phyloP scores from a whole-genome alignment of 106 monocot species.

The Platanthera zijinensis region DNA sequence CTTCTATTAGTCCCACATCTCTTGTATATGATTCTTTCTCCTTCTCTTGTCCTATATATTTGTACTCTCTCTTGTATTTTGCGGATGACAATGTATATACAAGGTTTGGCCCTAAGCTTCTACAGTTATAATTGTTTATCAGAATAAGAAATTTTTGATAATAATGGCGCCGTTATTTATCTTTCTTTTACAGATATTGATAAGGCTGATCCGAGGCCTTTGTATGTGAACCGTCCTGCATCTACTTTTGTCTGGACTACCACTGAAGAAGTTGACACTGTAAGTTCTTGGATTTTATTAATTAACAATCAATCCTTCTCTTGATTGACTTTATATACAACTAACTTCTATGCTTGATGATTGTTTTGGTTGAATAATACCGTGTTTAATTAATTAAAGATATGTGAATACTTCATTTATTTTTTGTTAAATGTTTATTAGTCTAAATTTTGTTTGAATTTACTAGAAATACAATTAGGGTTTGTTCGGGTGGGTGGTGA shows the following conservation, averaged over 20 bases:
- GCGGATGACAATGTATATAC: too few relatives aligned
- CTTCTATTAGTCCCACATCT: too few relatives aligned
- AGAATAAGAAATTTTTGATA: neutral
- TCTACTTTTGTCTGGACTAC: conserved; percentile 77
- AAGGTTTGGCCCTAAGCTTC: too few relatives aligned
- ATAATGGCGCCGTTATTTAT: conserved; percentile 5
- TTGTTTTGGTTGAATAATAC: neutral
- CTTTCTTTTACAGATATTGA: conserved; percentile 47
- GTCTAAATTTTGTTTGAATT: neutral
- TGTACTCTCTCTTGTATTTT: too few relatives aligned
- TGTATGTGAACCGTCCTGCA: conserved; percentile 53
- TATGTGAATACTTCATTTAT: neutral
- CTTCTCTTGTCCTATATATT: too few relatives aligned
- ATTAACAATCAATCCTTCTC: conserved; percentile 2
- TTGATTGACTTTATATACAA: neutral
- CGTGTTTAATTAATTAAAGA: neutral
- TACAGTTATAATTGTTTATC: neutral
- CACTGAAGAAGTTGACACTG: conserved; percentile 72
- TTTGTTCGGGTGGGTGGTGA: too few relatives aligned
- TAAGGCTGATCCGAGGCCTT: conserved; percentile 35
- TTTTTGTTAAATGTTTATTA: neutral
- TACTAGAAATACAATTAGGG: neutral
- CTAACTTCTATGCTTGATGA: neutral
- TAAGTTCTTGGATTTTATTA: conserved; percentile 19
- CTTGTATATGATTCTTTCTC: too few relatives aligned